Evolutionary conservation across 139 green algal species (phyloP).

Genomic region (Chlorella ohadii): DNA sequence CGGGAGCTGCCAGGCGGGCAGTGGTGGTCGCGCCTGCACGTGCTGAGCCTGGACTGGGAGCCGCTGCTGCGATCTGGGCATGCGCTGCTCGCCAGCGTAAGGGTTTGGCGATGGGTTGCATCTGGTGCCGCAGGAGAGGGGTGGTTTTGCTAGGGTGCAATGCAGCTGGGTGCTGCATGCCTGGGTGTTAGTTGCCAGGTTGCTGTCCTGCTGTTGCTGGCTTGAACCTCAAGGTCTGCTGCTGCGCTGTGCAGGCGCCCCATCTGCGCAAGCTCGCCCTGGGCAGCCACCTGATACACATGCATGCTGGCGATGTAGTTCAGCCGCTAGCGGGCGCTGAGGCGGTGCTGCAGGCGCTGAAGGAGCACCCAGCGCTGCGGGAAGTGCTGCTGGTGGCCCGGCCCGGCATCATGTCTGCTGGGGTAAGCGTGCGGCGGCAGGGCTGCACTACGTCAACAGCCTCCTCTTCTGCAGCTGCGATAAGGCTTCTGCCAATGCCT

Average conservation of each 20-base stretch:
- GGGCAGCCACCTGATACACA: neutral
- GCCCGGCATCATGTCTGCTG: too few species aligned
- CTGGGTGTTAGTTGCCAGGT: too few species aligned
- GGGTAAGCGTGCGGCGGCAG: neutral
- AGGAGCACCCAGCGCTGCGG: neutral
- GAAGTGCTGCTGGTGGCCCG: conserved; percentile 10
- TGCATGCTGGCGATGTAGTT: neutral
- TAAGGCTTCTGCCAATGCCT: too few species aligned
- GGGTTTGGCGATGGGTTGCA: too few species aligned
- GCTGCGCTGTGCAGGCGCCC: neutral
- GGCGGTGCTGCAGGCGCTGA: neutral
- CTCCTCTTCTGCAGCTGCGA: too few species aligned
- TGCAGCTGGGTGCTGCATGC: too few species aligned
- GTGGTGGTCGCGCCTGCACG: neutral
- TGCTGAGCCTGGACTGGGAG: conserved; percentile 34
- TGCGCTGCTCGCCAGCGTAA: neutral
- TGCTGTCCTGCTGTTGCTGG: too few species aligned
- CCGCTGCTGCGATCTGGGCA: conserved; percentile 7
- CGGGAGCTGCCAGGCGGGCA: conserved; percentile 10
- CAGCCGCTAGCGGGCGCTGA: neutral
- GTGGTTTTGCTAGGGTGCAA: too few species aligned
- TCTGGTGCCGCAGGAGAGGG: too few species aligned
- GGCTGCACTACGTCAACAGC: too few species aligned
- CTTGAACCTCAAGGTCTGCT: too few species aligned
- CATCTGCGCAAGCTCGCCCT: conserved; percentile 13